Percentiles rank a stretch among this genome's conserved stretches.
Evolutionary conservation across 805 yeast genomes (phyloP).

Genomic region (Cyberlindnera americana): DNA sequence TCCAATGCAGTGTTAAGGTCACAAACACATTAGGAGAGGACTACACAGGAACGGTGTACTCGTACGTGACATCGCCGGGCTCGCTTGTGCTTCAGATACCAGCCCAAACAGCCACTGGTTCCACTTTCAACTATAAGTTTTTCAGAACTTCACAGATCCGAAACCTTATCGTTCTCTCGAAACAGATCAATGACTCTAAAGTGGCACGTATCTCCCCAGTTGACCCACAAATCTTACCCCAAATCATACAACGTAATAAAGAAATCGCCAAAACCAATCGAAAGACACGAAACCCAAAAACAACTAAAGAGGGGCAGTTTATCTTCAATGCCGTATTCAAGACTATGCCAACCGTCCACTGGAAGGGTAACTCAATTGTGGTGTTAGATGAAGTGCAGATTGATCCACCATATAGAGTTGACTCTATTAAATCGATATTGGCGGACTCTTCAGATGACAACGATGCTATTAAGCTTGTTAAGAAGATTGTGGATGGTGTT

Average conservation of each 20-base stretch:
- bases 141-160: constrained; percentile 58
- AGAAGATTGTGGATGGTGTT: constrained; percentile 47
- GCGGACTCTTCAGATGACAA: constrained; percentile 13
- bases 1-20: constrained; percentile 51
- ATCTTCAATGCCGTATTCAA: constrained; percentile 42
- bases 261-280: constrained; percentile 24
- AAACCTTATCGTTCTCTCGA: constrained; percentile 43
- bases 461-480: constrained; percentile 37
- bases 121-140: constrained; percentile 39
- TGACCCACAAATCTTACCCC: constrained; percentile 15
- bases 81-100: constrained; percentile 31
- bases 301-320: constrained; percentile 39
- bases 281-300: constrained; percentile 33
- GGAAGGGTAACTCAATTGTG: constrained; percentile 42
- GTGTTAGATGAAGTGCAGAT: constrained; percentile 45
- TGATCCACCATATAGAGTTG: constrained; percentile 40
- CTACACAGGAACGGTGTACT: constrained; percentile 59
- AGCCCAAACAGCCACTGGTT: constrained; percentile 5
- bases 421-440: constrained; percentile 19
- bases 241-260: constrained; percentile 18
- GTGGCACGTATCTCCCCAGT: constrained; percentile 18
- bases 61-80: constrained; percentile 47
- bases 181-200: constrained; percentile 27
- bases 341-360: constrained; percentile 41
- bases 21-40: constrained; percentile 55